A percentile compares a stretch with the other conserved stretches of the same genome.
These are phyloP conservation scores for Pichia norvegensis DNA, from an alignment of 1,139 yeast genomes.

Conservation along the genomic window DNA sequence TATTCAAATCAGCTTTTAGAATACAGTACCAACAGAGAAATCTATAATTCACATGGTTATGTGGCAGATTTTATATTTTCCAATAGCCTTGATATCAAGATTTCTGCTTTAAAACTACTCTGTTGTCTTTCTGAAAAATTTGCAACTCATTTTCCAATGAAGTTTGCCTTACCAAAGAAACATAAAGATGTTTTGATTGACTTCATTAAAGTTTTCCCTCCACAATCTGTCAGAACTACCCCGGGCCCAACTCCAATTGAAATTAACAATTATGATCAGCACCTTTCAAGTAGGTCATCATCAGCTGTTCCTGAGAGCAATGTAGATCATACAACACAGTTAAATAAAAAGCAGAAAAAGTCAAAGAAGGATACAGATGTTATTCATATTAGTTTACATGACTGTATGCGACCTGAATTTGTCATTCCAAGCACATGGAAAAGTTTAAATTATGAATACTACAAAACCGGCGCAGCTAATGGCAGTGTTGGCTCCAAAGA, in stretches of 20 bases:
- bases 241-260: constrained; percentile 15
- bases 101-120: constrained; percentile 55
- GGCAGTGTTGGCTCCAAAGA: constrained; percentile 3
- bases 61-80: constrained; percentile 54
- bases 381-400: constrained; percentile 44
- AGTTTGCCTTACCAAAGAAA: constrained; percentile 27
- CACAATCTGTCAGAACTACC: constrained; percentile 33
- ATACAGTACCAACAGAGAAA: constrained; percentile 58
- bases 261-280: constrained; percentile 5
- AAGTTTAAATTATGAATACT: constrained; percentile 48
- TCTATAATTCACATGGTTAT: constrained; percentile 62
- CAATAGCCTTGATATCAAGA: constrained; percentile 46
- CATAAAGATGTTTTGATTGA: constrained; percentile 41
- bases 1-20: constrained; percentile 62
- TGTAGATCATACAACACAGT: constrained; percentile 25
- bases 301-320: constrained; percentile 1
- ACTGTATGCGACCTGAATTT: constrained; percentile 41
- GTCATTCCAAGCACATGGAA: constrained; percentile 54
- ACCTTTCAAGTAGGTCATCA: not conserved
- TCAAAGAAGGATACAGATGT: constrained; percentile 9
- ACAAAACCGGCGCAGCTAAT: constrained; percentile 25
- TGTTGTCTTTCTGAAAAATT: constrained; percentile 37
- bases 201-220: constrained; percentile 52
- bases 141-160: constrained; percentile 20
- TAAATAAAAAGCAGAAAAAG: constrained; percentile 14